Evolutionary conservation across 495 filamentous ascomycete genomes (phyloP).

Genomic region (Filosporella fistucella): DNA sequence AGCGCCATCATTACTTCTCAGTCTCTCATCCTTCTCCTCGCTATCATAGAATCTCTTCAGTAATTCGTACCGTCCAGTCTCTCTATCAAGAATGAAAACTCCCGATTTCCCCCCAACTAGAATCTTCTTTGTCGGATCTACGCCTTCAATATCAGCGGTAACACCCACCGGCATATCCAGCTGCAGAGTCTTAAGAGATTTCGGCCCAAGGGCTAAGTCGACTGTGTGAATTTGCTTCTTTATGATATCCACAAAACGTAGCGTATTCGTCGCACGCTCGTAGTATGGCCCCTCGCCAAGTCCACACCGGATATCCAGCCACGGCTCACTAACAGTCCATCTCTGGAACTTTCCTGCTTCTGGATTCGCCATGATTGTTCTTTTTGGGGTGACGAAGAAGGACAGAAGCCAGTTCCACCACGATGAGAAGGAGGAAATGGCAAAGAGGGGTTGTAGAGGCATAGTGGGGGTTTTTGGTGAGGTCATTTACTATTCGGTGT

Average conservation of each 20-base stretch:
- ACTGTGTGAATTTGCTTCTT: constrained; percentile 70
- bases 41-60: constrained; percentile 51
- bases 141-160: constrained; percentile 76
- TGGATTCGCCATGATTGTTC: too few relatives aligned
- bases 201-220: constrained; percentile 59
- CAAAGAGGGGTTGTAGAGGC: background rate
- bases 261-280: constrained; percentile 59
- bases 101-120: constrained; percentile 79
- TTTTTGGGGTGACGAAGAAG: too few relatives aligned
- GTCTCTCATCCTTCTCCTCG: constrained; percentile 40
- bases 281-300: constrained; percentile 84
- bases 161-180: constrained; percentile 68
- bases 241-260: constrained; percentile 90
- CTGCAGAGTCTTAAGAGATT: constrained; percentile 59
- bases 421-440: background rate
- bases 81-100: constrained; percentile 67
- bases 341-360: too few relatives aligned
- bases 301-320: constrained; percentile 64
- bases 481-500: too few relatives aligned
- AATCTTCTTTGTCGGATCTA: constrained; percentile 58
- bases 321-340: constrained; percentile 53
- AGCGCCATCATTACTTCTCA: constrained; percentile 76
- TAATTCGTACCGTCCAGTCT: constrained; percentile 57
- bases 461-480: background rate
- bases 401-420: constrained; percentile 9